phyloP scores from a whole-genome alignment of 1,139 yeast species.

The Pichia sp. region DNA sequence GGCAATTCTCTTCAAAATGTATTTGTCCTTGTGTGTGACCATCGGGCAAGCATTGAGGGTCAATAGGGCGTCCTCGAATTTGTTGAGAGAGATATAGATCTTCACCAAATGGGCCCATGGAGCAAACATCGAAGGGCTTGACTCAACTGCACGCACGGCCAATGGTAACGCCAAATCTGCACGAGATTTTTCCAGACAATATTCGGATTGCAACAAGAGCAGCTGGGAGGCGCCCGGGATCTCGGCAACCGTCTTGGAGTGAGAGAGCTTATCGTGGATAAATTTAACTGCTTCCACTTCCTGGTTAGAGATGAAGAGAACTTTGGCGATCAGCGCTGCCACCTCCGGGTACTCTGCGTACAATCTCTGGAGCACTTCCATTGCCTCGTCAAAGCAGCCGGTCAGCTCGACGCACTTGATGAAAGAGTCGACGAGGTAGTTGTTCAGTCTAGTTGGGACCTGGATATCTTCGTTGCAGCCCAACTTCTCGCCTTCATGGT shows the following conservation, averaged over 20 bases:
- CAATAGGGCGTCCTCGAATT: slow-evolving; percentile 53
- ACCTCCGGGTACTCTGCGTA: slow-evolving; percentile 42
- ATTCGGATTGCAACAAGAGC: slow-evolving; percentile 48
- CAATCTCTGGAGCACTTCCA: slow-evolving; percentile 42
- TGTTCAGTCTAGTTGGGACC: slow-evolving; percentile 49
- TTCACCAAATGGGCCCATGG: slow-evolving; percentile 52
- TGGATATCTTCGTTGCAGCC: slow-evolving; percentile 62
- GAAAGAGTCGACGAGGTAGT: slow-evolving; percentile 53
- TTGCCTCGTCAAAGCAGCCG: slow-evolving; percentile 44
- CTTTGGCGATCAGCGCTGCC: slow-evolving; percentile 43
- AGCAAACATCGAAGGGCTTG: slow-evolving; percentile 53
- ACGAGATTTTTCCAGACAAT: slow-evolving; percentile 46
- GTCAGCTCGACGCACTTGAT: slow-evolving; percentile 46
- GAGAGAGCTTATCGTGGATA: slow-evolving; percentile 42
- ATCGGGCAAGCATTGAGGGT: slow-evolving; percentile 60
- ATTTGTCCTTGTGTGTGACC: slow-evolving; percentile 56
- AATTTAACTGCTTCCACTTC: slow-evolving; percentile 49
- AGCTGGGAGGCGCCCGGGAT: slow-evolving; percentile 45
- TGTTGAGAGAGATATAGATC: slow-evolving; percentile 48
- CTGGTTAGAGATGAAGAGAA: slow-evolving; percentile 45
- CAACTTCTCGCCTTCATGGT: slow-evolving; percentile 51
- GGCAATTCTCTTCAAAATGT: slow-evolving; percentile 44
- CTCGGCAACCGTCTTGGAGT: slow-evolving; percentile 25
- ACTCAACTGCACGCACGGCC: slow-evolving; percentile 53
- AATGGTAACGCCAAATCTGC: slow-evolving; percentile 51